Evolutionary conservation across 345 rosid genomes (phyloP).

Genomic region (Citrus sinensis): DVS_A1.0 CM039163.1:49409501-49410000

Average conservation of each 20-base stretch:
- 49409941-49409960: no score
- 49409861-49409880: neutral
- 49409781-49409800: slow-evolving; percentile 47
- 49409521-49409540: no score
- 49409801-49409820: slow-evolving; percentile 7
- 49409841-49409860: neutral
- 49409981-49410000: slow-evolving; percentile 20
- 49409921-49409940: neutral
- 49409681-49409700: neutral
- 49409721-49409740: neutral
- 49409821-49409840: neutral
- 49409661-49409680: neutral
- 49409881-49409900: neutral
- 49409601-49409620: no score
- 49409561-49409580: no score
- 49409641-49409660: neutral
- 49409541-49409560: no score
- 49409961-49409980: neutral
- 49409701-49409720: neutral
- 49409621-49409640: neutral
- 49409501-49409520: no score
- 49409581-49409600: no score
- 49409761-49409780: slow-evolving; percentile 34
- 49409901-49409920: neutral
- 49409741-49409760: slow-evolving; percentile 37